Conservation (phyloP, 2,329 filamentous ascomycete genomes). For the Colletotrichum somersetense region DNA sequence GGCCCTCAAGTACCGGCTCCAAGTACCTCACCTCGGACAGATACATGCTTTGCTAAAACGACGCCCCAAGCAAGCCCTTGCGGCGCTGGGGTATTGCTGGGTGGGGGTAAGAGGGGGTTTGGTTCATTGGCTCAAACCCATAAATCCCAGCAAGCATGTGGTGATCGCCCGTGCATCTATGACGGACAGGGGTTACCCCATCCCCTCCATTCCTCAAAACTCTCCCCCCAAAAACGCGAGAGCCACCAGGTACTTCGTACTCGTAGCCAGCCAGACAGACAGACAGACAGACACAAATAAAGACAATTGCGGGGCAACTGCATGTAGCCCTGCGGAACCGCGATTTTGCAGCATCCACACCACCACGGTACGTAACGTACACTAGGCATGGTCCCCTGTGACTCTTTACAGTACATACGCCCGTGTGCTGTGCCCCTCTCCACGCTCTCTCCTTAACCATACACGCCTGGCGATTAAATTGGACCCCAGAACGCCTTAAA, state of each 20-base stretch:
- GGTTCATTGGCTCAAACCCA: conserved; percentile 32
- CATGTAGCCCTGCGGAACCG: background rate
- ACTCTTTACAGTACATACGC: conserved; percentile 9
- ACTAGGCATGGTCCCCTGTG: conserved; percentile 12
- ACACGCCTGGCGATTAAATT: conserved; percentile 30
- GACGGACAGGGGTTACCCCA: conserved; percentile 14
- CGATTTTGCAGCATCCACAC: background rate
- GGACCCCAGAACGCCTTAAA: conserved; percentile 5
- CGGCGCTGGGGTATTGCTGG: background rate
- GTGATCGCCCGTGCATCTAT: conserved; percentile 40
- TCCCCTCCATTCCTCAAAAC: conserved; percentile 6
- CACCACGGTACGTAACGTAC: background rate
- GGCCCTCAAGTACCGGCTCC: background rate
- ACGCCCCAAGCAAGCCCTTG: background rate
- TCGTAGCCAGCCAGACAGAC: no score
- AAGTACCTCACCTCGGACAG: background rate
- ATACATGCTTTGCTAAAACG: background rate
- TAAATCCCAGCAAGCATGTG: conserved; percentile 38
- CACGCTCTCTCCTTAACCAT: background rate
- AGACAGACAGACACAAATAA: background rate
- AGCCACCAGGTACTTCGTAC: background rate
- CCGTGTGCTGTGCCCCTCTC: conserved; percentile 33
- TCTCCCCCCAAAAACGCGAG: conserved; percentile 25
- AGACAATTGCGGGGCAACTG: background rate
- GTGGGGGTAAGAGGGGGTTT: background rate